phyloP scores from a whole-genome alignment of 1,284 basidiomycete genomes.

The Neotropicomus parvogracilis region DNA sequence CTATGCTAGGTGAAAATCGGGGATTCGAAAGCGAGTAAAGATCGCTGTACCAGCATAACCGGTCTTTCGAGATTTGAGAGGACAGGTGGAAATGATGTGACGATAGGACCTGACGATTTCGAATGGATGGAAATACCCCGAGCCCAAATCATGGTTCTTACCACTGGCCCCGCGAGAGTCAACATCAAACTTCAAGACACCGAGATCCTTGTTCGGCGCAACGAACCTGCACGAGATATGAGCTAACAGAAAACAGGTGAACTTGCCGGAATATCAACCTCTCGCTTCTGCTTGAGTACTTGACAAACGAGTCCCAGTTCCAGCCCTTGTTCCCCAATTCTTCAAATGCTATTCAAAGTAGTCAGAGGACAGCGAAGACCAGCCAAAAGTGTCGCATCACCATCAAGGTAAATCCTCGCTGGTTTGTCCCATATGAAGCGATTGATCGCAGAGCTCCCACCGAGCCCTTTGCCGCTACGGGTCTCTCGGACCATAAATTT shows the following conservation, averaged over 20 bases:
- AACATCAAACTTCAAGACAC: conserved; percentile 1
- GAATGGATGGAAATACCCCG: not conserved
- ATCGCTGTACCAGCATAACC: not conserved
- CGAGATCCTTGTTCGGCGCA: conserved; percentile 1
- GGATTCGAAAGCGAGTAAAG: not conserved
- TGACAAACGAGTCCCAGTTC: conserved; percentile 6
- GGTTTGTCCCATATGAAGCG: conserved; percentile 1
- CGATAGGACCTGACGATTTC: not conserved
- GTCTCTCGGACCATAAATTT: no score
- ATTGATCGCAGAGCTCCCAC: conserved; percentile 1
- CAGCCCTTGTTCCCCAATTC: not conserved
- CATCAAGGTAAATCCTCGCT: not conserved
- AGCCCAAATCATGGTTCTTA: not conserved
- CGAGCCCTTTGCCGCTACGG: conserved; percentile 1
- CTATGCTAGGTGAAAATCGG: not conserved
- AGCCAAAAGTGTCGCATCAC: not conserved
- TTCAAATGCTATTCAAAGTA: not conserved
- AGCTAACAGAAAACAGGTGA: not conserved
- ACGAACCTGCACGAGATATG: not conserved
- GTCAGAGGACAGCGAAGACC: not conserved
- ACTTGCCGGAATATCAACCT: not conserved
- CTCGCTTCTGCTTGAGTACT: conserved; percentile 6
- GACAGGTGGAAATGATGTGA: not conserved
- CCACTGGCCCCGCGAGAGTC: not conserved
- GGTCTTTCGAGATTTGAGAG: conserved; percentile 1